A percentile compares a stretch with the other conserved stretches of the same genome.
phyloP scores from a whole-genome alignment of 2,329 filamentous ascomycete species.

The Cadophora luteo-olivacea region DNA sequence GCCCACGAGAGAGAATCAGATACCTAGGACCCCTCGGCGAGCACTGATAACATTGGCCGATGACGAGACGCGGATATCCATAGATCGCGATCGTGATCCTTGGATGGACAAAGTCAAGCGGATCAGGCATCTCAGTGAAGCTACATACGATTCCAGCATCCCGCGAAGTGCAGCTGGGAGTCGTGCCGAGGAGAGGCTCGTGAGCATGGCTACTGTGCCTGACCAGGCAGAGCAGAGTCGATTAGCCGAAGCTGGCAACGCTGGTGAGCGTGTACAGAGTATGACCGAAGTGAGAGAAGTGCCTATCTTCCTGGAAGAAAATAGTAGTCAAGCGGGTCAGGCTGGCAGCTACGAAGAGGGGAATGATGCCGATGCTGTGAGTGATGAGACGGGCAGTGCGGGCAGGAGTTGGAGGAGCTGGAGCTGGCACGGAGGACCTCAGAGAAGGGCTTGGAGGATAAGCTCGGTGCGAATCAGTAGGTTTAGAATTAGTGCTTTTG shows the following conservation, averaged over 20 bases:
- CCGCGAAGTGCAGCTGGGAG: conserved; percentile 8
- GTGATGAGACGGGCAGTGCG: background rate
- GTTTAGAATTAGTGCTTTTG: conserved; percentile 12
- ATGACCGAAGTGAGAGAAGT: background rate
- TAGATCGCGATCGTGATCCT: conserved; percentile 1
- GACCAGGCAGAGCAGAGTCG: background rate
- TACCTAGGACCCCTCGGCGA: background rate
- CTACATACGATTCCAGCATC: background rate
- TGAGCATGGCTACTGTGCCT: background rate
- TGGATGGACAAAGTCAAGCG: conserved; percentile 12
- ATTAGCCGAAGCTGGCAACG: background rate
- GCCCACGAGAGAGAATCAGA: background rate
- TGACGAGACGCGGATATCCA: background rate
- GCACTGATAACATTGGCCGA: background rate
- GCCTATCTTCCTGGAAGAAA: conserved; percentile 4
- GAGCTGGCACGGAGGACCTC: background rate
- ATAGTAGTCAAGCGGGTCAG: background rate
- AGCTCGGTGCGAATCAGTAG: background rate
- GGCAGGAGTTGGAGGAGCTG: conserved; percentile 9
- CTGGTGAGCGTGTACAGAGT: background rate
- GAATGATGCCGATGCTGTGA: background rate
- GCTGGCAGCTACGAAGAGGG: background rate
- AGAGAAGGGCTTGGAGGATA: background rate
- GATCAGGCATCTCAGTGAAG: background rate
- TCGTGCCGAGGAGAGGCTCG: background rate